Evolutionary conservation across 257 asterid species (phyloP), one percentile per base, ranked within the genome.

Genomic region (Plantago elongata): DNA sequence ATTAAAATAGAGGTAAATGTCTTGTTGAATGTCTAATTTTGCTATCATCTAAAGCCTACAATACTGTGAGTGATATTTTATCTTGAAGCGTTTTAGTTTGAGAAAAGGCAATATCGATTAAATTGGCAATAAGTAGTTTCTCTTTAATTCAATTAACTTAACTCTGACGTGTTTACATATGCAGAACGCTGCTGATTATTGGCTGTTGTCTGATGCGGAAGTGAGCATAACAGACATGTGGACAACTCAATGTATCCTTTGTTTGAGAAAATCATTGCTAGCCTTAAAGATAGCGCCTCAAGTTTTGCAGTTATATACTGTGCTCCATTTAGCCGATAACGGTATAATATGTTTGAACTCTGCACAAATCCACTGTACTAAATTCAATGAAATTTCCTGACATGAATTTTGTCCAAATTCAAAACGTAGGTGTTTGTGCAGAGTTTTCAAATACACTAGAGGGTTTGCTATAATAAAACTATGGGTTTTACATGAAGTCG

Each of bases 161-260:
- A 9, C 59, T 54, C 27, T 54, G 17, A 27, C 17, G 13, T 29
- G 6, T 54, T 27, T n/a, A 9, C 13, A 4, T 67, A 50, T 79
- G 75, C 92, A 90, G 97, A 83, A 67, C 11, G 92, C 74, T 68
- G 88, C 84, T 44, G 95, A 85, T 78, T 84, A 83, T 75, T 83
- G 88, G 92, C 85, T 87, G 38, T 69, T 72, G 61, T 81, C 92
- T 0, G 95, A 83, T 49, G 78, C 82, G 45, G 90, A 65, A 67
- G 79, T 81, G 69, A 90, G 96, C 83, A 78, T 84, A 76, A 79
- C 92, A 12, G 90, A 83, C 74, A 79, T 90, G 90, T 90, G 91
- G 95, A 71, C 79, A 57, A 69, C 77, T 17, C 90, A 83, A 45
- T 68, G 97, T 89, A 87, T 89, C 89, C 86, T 11, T 52, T 11